Conservation (phyloP, 2,329 filamentous ascomycete species). For the Paradendryphiella salina region DNA sequence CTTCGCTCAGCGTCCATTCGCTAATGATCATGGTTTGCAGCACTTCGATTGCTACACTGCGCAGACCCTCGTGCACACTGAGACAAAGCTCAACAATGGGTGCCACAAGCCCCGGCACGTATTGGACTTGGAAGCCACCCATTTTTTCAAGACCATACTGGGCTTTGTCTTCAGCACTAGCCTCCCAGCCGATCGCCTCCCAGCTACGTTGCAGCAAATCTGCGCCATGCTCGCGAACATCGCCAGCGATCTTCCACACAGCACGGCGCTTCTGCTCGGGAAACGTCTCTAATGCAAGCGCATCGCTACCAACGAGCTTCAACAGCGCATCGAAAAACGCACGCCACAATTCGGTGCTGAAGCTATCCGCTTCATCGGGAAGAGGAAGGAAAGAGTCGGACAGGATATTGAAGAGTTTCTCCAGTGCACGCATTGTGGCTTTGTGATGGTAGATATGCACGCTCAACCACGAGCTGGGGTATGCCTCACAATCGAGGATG, state of each 20-base stretch:
- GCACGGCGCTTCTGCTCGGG: slow-evolving; percentile 94
- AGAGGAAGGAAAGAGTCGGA: slow-evolving; percentile 83
- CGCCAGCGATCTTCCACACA: slow-evolving; percentile 98
- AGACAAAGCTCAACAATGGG: slow-evolving; percentile 93
- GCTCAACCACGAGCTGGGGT: slow-evolving; percentile 87
- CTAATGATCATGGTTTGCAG: slow-evolving; percentile 98
- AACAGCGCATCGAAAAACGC: slow-evolving; percentile 87
- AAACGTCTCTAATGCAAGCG: slow-evolving; percentile 89
- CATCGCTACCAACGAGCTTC: slow-evolving; percentile 85
- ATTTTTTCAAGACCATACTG: slow-evolving; percentile 80
- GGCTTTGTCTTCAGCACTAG: slow-evolving; percentile 73
- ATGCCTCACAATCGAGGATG: slow-evolving; percentile 85
- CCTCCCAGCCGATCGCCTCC: slow-evolving; percentile 97
- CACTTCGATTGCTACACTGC: slow-evolving; percentile 88
- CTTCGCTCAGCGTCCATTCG: slow-evolving; percentile 95
- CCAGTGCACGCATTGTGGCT: slow-evolving; percentile 81
- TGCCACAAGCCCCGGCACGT: slow-evolving; percentile 87
- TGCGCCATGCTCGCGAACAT: slow-evolving; percentile 89
- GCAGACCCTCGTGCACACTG: slow-evolving; percentile 89
- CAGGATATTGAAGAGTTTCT: slow-evolving; percentile 78
- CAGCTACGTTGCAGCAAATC: slow-evolving; percentile 82
- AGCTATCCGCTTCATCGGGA: slow-evolving; percentile 86
- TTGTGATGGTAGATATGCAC: slow-evolving; percentile 92
- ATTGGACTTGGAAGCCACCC: slow-evolving; percentile 97
- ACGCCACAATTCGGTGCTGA: slow-evolving; percentile 93